These are phyloP conservation scores for Crithidia expoeki DNA, from an alignment of 208 protist genomes.

Conservation along the genomic window DNA sequence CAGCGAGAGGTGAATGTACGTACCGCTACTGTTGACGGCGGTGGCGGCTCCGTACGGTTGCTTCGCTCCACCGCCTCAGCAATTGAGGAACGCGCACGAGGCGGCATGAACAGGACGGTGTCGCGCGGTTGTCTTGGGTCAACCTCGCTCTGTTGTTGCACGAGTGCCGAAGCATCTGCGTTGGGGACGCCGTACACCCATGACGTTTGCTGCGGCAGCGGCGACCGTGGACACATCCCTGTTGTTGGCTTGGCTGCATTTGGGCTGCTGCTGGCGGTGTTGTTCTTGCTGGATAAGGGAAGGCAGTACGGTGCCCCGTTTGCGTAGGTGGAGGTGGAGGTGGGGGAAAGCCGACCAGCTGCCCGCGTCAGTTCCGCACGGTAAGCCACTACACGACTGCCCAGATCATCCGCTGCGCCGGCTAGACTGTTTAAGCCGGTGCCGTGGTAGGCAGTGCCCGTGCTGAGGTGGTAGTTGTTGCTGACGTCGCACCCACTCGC, in stretches of 20 bases:
- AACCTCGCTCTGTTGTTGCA: constrained; percentile 16
- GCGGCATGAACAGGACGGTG: constrained; percentile 38
- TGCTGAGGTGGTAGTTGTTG: constrained; percentile 9
- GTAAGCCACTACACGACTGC: constrained; percentile 49
- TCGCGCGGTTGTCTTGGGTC: constrained; percentile 28
- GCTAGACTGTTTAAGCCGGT: background rate
- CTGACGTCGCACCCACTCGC: constrained; percentile 25
- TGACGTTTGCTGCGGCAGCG: constrained; percentile 40
- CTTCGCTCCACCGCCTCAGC: constrained; percentile 23
- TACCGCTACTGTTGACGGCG: background rate
- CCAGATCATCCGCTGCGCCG: constrained; percentile 21
- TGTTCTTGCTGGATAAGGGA: constrained; percentile 18
- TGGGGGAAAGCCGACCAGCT: constrained; percentile 27
- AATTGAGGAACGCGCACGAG: constrained; percentile 10
- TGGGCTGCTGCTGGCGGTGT: background rate
- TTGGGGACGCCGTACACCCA: constrained; percentile 73
- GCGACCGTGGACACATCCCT: background rate
- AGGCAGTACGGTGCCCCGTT: constrained; percentile 33
- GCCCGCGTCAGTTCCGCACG: constrained; percentile 38
- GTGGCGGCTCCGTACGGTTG: background rate
- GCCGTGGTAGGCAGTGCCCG: background rate
- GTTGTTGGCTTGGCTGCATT: background rate
- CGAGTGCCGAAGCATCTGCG: constrained; percentile 13
- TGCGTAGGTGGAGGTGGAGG: constrained; percentile 27
- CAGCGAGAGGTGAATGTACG: too few relatives aligned